Evolutionary conservation across 305 asterid genomes (phyloP).

Genomic region (Coffea humblotiana): DNA sequence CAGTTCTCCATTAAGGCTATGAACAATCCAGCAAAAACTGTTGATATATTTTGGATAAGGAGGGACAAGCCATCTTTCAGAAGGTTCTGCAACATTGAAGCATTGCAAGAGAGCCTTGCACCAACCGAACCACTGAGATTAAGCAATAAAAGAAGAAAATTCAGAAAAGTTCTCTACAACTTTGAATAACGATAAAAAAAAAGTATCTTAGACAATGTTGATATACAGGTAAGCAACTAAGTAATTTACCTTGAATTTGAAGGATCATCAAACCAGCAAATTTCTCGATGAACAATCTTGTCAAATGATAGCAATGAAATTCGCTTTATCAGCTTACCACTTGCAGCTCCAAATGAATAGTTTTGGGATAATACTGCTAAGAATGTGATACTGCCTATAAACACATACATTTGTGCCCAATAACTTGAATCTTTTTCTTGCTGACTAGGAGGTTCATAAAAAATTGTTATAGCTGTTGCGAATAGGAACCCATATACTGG

Average conservation of each 20-base stretch:
- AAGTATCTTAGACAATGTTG: neutral
- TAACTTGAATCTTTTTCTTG: constrained; percentile 29
- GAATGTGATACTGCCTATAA: constrained; percentile 23
- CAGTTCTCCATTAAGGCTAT: constrained; percentile 50
- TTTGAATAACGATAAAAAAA: neutral
- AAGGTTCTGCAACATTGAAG: constrained; percentile 42
- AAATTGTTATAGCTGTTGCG: constrained; percentile 27
- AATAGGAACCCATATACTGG: constrained; percentile 34
- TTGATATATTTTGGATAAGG: constrained; percentile 48
- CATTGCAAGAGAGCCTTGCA: constrained; percentile 55
- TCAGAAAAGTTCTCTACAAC: neutral
- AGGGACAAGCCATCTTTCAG: constrained; percentile 48
- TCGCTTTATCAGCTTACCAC: constrained; percentile 30
- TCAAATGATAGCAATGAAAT: constrained; percentile 28
- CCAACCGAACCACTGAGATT: constrained; percentile 55
- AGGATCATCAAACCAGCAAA: constrained; percentile 40
- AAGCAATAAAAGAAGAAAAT: neutral
- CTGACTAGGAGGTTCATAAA: constrained; percentile 33
- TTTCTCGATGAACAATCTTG: constrained; percentile 31
- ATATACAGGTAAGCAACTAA: neutral
- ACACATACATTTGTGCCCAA: constrained; percentile 37
- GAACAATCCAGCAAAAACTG: constrained; percentile 41
- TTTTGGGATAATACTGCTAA: constrained; percentile 20
- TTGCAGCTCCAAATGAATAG: constrained; percentile 35
- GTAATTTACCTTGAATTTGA: constrained; percentile 23